Evolutionary conservation across 148 eudicot genomes (phyloP).

Genomic region (Chenopodium album): DNA sequence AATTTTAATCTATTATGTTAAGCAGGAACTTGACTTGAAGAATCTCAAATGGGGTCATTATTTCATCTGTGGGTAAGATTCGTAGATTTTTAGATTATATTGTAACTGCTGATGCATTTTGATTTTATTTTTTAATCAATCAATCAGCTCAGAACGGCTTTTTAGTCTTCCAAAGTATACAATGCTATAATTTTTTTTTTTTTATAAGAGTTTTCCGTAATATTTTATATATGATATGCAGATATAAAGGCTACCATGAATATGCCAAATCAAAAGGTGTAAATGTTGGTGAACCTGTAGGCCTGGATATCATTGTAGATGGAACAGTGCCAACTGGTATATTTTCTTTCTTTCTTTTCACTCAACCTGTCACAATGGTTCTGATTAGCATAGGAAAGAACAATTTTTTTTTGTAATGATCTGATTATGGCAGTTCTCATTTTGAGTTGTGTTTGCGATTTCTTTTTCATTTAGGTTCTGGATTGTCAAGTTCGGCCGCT

Average conservation of each 20-base stretch:
- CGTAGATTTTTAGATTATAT: neutral
- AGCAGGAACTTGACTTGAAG: conserved; percentile 87
- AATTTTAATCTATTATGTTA: conserved; percentile 11
- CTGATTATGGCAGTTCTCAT: neutral
- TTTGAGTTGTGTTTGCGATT: conserved; percentile 14
- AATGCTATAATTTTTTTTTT: neutral
- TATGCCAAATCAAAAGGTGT: conserved; percentile 74
- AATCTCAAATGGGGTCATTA: conserved; percentile 97
- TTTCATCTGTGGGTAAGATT: conserved; percentile 86
- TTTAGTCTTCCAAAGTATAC: neutral
- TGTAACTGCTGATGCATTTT: neutral
- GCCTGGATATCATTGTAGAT: conserved; percentile 88
- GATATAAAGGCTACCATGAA: conserved; percentile 88
- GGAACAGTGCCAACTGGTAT: conserved; percentile 97
- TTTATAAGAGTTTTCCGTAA: too few species aligned
- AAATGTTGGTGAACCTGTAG: conserved; percentile 68
- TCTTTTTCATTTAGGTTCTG: conserved; percentile 59
- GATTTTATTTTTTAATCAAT: neutral
- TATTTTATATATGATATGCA: conserved; percentile 25
- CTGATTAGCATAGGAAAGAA: neutral
- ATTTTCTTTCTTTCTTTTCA: neutral
- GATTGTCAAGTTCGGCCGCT: conserved; percentile 95
- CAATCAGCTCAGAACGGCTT: neutral
- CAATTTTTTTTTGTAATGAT: neutral
- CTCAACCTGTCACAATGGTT: neutral